phyloP scores from a whole-genome alignment of 2,329 filamentous ascomycete genomes.

The Aspergillus sp. region DNA sequence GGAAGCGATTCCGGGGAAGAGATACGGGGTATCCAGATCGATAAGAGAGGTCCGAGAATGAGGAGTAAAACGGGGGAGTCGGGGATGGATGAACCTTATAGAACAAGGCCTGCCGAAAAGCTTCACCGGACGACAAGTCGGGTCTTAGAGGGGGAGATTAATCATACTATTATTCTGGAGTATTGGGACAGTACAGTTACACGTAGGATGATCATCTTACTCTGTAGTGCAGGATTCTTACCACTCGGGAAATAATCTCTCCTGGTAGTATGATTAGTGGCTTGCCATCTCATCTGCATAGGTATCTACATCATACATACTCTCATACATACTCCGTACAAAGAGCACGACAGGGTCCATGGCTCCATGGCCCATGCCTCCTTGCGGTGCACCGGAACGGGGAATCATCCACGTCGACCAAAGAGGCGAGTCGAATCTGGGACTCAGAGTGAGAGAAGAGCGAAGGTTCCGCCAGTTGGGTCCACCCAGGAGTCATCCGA shows the following conservation, averaged over 20 bases:
- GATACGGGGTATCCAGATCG: not conserved
- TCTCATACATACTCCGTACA: not conserved
- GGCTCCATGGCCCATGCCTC: too few species aligned
- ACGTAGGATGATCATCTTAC: not conserved
- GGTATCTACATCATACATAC: not conserved
- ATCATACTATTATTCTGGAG: not conserved
- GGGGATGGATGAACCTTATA: not conserved
- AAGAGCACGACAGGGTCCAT: not conserved
- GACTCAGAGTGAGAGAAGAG: too few species aligned
- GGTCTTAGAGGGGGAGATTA: not conserved
- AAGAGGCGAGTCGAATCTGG: too few species aligned
- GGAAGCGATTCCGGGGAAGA: not conserved
- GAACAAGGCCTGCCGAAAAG: slow-evolving; percentile 1
- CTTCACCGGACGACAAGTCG: slow-evolving; percentile 9
- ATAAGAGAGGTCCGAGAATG: not conserved
- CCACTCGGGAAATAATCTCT: not conserved
- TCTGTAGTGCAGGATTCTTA: not conserved
- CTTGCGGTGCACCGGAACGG: too few species aligned
- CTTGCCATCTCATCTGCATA: not conserved
- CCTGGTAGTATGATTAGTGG: not conserved
- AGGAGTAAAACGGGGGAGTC: not conserved
- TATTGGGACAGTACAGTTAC: too few species aligned
- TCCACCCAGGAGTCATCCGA: slow-evolving; percentile 18
- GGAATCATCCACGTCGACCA: too few species aligned
- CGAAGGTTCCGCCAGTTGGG: not conserved